Conservation (phyloP, 352 stramenopile genomes). For the Phytophthora kernoviae region DNA sequence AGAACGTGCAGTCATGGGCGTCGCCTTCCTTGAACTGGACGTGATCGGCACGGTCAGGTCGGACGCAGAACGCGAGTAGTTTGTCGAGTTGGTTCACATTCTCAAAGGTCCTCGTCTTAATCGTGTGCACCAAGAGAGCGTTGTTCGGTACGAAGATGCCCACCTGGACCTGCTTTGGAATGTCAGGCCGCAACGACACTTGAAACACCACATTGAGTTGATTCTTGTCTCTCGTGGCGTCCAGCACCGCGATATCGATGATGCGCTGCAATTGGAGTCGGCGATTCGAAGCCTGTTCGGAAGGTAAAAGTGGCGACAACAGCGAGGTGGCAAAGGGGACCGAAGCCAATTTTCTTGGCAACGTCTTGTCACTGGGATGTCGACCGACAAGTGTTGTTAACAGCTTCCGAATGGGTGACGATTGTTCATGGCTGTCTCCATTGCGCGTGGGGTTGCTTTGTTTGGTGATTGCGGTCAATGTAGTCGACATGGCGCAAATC, state of each 20-base stretch:
- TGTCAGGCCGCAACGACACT: conserved; percentile 16
- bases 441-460: conserved; percentile 2
- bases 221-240: conserved; percentile 23
- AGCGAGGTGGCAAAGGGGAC: conserved; percentile 19
- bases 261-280: conserved; percentile 25
- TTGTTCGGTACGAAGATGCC: conserved; percentile 19
- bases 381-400: conserved; percentile 15
- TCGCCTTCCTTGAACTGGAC: conserved; percentile 1
- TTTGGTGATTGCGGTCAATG: not conserved
- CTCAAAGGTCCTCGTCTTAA: conserved; percentile 11
- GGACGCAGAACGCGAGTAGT: conserved; percentile 18
- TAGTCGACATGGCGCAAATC: conserved; percentile 15
- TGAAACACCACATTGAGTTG: conserved; percentile 21
- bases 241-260: conserved; percentile 18
- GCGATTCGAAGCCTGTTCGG: conserved; percentile 6
- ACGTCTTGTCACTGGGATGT: conserved; percentile 5
- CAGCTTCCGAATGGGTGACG: conserved; percentile 9
- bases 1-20: conserved; percentile 16
- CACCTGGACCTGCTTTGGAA: conserved; percentile 3
- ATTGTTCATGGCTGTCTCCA: not conserved
- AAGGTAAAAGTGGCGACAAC: conserved; percentile 3
- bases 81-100: conserved; percentile 22
- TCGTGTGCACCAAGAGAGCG: not conserved
- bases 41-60: not conserved
- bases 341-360: conserved; percentile 20